Evolutionary conservation across 2,329 filamentous ascomycete species (phyloP).

Genomic region (Colletotrichum sansevieriae): DNA sequence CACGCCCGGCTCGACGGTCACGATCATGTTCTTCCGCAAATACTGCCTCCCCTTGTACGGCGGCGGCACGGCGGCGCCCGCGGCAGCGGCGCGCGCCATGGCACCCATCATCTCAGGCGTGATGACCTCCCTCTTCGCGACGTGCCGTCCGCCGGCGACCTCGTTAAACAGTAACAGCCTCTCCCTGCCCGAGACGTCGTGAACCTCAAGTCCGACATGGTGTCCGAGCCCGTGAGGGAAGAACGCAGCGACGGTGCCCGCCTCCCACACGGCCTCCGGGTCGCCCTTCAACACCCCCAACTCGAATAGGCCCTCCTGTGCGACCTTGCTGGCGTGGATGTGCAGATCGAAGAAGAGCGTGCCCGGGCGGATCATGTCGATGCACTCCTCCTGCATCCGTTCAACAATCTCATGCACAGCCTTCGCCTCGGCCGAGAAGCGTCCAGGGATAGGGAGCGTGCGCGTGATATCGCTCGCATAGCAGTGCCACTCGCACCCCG

Average conservation of each 20-base stretch:
- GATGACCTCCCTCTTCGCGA: conserved; percentile 58
- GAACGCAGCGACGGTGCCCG: conserved; percentile 70
- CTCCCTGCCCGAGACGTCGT: conserved; percentile 65
- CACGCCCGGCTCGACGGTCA: conserved; percentile 85
- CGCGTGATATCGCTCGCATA: conserved; percentile 94
- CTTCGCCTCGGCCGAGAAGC: conserved; percentile 76
- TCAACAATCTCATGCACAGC: conserved; percentile 83
- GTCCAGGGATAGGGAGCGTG: conserved; percentile 82
- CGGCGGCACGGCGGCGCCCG: conserved; percentile 43
- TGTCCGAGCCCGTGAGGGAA: conserved; percentile 76
- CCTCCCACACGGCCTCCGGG: conserved; percentile 63
- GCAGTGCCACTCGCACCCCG: conserved; percentile 85
- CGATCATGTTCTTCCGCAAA: conserved; percentile 74
- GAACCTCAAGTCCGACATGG: conserved; percentile 75
- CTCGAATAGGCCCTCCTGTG: conserved; percentile 76
- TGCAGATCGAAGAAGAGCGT: conserved; percentile 80
- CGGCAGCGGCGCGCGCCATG: conserved; percentile 44
- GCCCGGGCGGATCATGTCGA: conserved; percentile 76
- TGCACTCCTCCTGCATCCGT: conserved; percentile 83
- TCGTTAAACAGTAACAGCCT: conserved; percentile 50
- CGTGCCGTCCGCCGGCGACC: conserved; percentile 48
- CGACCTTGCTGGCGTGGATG: conserved; percentile 78
- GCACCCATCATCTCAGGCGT: conserved; percentile 51
- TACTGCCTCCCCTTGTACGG: conserved; percentile 53
- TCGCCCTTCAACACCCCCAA: conserved; percentile 80